These are phyloP conservation scores for Fusarium transvaalense DNA, from an alignment of 2,329 filamentous ascomycete genomes.

Conservation along the genomic window DNA sequence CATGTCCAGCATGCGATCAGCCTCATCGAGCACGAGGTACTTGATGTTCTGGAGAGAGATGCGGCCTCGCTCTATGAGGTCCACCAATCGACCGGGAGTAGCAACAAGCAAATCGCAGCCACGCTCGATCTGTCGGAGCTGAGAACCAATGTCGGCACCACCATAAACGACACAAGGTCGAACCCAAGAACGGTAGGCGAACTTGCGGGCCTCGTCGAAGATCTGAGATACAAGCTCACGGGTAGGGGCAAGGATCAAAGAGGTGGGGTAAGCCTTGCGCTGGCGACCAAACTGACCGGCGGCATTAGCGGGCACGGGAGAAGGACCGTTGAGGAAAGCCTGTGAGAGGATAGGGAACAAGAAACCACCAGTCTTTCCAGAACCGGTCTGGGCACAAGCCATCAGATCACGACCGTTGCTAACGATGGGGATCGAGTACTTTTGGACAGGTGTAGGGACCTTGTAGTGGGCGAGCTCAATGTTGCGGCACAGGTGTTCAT, in stretches of 20 bases:
- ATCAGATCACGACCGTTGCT: conserved; percentile 98
- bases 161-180: conserved; percentile 98
- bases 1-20: conserved; percentile 99
- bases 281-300: conserved; percentile 86
- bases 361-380: conserved; percentile 99
- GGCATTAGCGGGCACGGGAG: conserved; percentile 71
- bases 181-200: conserved; percentile 98
- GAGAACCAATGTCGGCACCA: conserved; percentile 97
- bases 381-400: conserved; percentile 99
- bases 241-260: conserved; percentile 93
- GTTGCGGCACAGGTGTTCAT: conserved; percentile 92
- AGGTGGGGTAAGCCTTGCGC: conserved; percentile 97
- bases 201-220: conserved; percentile 97
- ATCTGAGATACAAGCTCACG: conserved; percentile 99
- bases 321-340: conserved; percentile 91
- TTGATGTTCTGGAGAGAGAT: conserved; percentile 99
- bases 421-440: conserved; percentile 99
- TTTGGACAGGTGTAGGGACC: conserved; percentile 96
- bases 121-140: conserved; percentile 97
- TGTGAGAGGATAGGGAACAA: conserved; percentile 99
- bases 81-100: conserved; percentile 95
- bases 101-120: conserved; percentile 97
- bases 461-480: conserved; percentile 96
- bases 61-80: conserved; percentile 97
- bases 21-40: conserved; percentile 98